Percentiles rank a stretch among this genome's conserved stretches.
Evolutionary conservation across 352 stramenopile genomes (phyloP).

Genomic region (Thalassiosira livingstoniorum): DNA sequence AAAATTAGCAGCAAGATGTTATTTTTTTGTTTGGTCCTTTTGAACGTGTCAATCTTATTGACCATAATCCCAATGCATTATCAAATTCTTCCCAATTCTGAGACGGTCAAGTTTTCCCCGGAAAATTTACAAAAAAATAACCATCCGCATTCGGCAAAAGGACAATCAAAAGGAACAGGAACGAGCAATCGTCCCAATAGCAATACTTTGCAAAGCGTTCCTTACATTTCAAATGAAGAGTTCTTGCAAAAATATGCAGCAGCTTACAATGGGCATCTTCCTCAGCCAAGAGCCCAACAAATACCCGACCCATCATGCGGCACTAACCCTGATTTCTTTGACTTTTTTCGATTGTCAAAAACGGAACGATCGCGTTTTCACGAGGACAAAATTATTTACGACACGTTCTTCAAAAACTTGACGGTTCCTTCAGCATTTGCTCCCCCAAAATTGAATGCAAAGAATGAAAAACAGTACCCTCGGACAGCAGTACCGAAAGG

Average conservation of each 20-base stretch:
- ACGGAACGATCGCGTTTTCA: slow-evolving; percentile 42
- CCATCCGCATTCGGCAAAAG: background rate
- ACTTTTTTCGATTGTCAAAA: slow-evolving; percentile 46
- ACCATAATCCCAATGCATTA: slow-evolving; percentile 9
- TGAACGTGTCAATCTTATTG: slow-evolving; percentile 4
- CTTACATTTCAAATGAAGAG: slow-evolving; percentile 20
- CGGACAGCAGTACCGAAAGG: slow-evolving; percentile 27
- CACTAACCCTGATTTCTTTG: slow-evolving; percentile 37
- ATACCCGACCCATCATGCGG: slow-evolving; percentile 26
- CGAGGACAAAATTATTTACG: slow-evolving; percentile 56
- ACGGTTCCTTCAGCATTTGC: slow-evolving; percentile 6
- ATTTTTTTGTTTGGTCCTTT: slow-evolving; percentile 7
- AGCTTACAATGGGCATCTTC: slow-evolving; percentile 24
- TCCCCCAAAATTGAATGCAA: background rate
- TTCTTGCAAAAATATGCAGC: slow-evolving; percentile 25
- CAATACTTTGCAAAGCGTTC: slow-evolving; percentile 2
- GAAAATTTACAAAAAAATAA: background rate
- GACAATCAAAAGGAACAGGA: slow-evolving; percentile 11
- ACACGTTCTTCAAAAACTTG: slow-evolving; percentile 47
- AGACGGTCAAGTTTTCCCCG: background rate
- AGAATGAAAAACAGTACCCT: no score
- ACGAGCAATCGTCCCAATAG: background rate
- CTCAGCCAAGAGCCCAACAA: background rate
- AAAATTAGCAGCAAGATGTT: slow-evolving; percentile 23
- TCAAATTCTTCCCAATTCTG: slow-evolving; percentile 12